These are phyloP conservation scores for Schrenkiella parvula DNA, from an alignment of 345 rosid genomes.

Conservation along the genomic window DNA sequence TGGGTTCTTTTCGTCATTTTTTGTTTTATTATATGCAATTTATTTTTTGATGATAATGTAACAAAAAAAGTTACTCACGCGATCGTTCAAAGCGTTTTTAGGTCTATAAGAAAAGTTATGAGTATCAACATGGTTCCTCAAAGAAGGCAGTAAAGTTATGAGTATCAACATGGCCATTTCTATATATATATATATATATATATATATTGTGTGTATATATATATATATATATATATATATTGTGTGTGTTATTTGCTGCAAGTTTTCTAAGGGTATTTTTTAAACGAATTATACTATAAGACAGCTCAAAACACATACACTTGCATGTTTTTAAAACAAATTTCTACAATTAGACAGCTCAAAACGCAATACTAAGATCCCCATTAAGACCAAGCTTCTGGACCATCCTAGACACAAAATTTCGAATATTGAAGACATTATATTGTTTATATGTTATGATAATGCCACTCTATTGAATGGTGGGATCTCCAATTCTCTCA, in stretches of 20 bases:
- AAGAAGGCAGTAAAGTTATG: too few species aligned
- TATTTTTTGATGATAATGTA: too few species aligned
- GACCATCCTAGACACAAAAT: neutral
- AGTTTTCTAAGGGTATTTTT: neutral
- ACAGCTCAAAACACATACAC: neutral
- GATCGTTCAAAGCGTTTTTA: too few species aligned
- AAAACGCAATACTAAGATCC: conserved; percentile 7
- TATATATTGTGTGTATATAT: too few species aligned
- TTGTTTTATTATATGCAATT: too few species aligned
- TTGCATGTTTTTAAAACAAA: neutral
- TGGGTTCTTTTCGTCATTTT: too few species aligned
- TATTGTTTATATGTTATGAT: conserved; percentile 5
- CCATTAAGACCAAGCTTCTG: neutral
- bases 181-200: too few species aligned
- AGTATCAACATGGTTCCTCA: too few species aligned
- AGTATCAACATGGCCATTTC: too few species aligned
- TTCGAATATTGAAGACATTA: neutral
- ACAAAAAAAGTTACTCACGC: too few species aligned
- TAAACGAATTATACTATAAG: neutral
- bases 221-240: too few species aligned
- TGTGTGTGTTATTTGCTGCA: neutral
- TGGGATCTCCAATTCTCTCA: conserved; percentile 27
- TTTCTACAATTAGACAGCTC: neutral
- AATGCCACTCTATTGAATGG: conserved; percentile 21
- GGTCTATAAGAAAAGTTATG: too few species aligned